A percentile compares a stretch with the other conserved stretches of the same genome.
Evolutionary conservation across 805 yeast species (phyloP).

Genomic region (Starmerella kuoi): DNA sequence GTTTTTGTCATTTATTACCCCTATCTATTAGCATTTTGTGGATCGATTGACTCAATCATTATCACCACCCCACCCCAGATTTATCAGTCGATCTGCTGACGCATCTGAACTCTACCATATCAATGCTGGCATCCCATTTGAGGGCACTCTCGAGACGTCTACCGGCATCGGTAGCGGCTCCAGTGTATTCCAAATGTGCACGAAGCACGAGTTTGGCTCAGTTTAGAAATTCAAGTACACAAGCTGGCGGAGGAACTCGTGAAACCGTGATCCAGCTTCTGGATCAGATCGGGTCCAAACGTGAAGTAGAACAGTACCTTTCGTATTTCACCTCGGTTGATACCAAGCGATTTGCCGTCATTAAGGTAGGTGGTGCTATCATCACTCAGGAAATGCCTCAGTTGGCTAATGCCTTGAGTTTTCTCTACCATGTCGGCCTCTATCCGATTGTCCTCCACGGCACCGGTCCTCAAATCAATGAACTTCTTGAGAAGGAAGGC

Average conservation of each 20-base stretch:
- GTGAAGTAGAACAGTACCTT: slow-evolving; percentile 96
- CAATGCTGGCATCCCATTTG: neutral
- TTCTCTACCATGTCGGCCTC: slow-evolving; percentile 90
- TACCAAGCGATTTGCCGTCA: slow-evolving; percentile 91
- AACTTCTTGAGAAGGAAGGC: slow-evolving; percentile 81
- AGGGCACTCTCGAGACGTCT: neutral
- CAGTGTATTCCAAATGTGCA: neutral
- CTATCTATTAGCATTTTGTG: too few species aligned
- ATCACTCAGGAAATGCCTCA: slow-evolving; percentile 89
- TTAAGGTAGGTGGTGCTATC: slow-evolving; percentile 98
- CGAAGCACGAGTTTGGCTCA: neutral
- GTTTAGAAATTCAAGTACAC: neutral
- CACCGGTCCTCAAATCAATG: slow-evolving; percentile 97
- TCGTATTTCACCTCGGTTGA: slow-evolving; percentile 88
- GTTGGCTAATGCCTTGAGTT: slow-evolving; percentile 89
- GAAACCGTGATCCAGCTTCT: slow-evolving; percentile 90
- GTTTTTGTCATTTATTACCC: too few species aligned
- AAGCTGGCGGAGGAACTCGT: slow-evolving; percentile 40
- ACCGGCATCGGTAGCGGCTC: neutral
- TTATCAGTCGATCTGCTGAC: too few species aligned
- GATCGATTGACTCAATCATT: too few species aligned
- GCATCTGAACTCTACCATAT: too few species aligned
- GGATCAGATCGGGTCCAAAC: slow-evolving; percentile 91
- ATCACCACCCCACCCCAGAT: too few species aligned
- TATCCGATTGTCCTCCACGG: slow-evolving; percentile 97